Conservation (phyloP, 768 basidiomycete genomes). For the Sutorius australiensis region DNA sequence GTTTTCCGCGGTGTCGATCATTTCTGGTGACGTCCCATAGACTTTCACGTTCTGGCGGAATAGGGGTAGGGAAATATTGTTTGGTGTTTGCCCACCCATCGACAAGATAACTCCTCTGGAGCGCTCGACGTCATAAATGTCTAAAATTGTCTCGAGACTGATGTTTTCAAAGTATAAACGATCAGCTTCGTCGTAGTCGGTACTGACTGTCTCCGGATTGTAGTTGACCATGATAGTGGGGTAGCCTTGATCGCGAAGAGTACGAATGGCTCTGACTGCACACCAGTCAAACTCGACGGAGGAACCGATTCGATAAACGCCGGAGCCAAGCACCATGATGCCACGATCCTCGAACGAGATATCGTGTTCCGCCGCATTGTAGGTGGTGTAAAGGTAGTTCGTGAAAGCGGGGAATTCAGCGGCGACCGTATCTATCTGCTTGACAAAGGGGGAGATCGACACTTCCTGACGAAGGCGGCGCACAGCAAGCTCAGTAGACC, state of each 20-base stretch:
- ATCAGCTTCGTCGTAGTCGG: constrained; percentile 98
- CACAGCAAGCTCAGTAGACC: constrained; percentile 90
- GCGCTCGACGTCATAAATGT: constrained; percentile 91
- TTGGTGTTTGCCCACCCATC: constrained; percentile 98
- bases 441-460: constrained; percentile 85
- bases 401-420: constrained; percentile 99
- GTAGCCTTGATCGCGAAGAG: constrained; percentile 88
- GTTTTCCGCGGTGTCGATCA: constrained; percentile 99
- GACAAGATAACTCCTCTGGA: constrained; percentile 91
- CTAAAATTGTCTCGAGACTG: constrained; percentile 90
- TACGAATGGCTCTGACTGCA: constrained; percentile 94
- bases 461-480: constrained; percentile 84
- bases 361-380: constrained; percentile 95
- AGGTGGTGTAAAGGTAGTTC: constrained; percentile 98
- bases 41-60: constrained; percentile 97
- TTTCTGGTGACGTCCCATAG: constrained; percentile 97
- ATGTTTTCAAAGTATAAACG: constrained; percentile 99
- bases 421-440: constrained; percentile 98
- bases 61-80: constrained; percentile 96
- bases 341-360: constrained; percentile 85
- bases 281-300: constrained; percentile 99
- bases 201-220: constrained; percentile 98
- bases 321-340: constrained; percentile 96
- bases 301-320: constrained; percentile 97
- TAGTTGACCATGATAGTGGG: constrained; percentile 99